phyloP scores from a whole-genome alignment of 2,329 filamentous ascomycete species.

The Trichoderma harzianum region DNA sequence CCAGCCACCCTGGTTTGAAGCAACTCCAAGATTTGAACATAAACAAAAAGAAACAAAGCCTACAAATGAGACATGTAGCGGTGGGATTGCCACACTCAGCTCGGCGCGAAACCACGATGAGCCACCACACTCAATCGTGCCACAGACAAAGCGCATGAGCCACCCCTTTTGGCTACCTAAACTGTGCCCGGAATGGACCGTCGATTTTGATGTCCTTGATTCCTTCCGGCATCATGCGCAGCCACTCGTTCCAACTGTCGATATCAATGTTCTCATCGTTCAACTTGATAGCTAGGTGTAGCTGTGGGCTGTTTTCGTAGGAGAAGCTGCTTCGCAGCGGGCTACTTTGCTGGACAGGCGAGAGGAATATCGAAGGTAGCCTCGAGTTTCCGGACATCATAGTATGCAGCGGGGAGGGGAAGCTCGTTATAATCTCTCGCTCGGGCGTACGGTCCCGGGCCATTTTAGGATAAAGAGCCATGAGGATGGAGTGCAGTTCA shows the following conservation, averaged over 20 bases:
- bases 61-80: neutral
- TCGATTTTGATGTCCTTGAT: conserved; percentile 55
- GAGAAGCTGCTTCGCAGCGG: conserved; percentile 38
- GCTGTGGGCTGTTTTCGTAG: conserved; percentile 44
- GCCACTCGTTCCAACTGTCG: conserved; percentile 56
- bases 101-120: neutral
- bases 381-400: conserved; percentile 53
- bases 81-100: neutral
- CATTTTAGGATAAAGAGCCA: conserved; percentile 50
- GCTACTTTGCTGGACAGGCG: conserved; percentile 45
- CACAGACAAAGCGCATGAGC: neutral
- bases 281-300: conserved; percentile 50
- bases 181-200: conserved; percentile 40
- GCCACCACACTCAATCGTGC: neutral
- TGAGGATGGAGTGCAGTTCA: conserved; percentile 52
- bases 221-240: conserved; percentile 56
- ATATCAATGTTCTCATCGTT: conserved; percentile 50
- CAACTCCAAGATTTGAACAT: conserved; percentile 1
- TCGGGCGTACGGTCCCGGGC: conserved; percentile 49
- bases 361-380: conserved; percentile 55
- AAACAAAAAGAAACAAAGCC: conserved; percentile 7
- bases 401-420: conserved; percentile 53
- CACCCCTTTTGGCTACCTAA: conserved; percentile 20
- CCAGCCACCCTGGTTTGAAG: neutral
- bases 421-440: conserved; percentile 45